Conservation (phyloP, 2,329 filamentous ascomycete genomes). For the Cladosporium sp. region DNA sequence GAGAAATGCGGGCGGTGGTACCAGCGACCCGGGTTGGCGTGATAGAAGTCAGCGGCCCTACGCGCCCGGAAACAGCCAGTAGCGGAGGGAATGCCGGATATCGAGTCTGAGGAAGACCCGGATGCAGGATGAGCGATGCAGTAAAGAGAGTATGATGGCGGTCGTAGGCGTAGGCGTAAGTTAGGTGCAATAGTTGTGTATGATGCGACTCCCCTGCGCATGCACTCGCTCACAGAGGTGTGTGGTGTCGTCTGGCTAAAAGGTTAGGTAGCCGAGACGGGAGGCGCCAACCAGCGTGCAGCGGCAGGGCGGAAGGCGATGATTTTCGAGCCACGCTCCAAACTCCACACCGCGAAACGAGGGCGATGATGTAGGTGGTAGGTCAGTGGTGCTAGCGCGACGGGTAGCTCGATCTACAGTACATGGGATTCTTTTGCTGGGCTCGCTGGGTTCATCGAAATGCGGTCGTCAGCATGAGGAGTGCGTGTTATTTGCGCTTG, state of each 20-base stretch:
- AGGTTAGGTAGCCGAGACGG: background rate
- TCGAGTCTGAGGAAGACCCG: too few relatives aligned
- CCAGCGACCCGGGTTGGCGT: constrained; percentile 5
- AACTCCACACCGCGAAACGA: background rate
- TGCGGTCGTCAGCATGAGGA: too few relatives aligned
- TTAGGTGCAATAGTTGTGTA: too few relatives aligned
- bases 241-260: background rate
- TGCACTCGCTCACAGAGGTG: background rate
- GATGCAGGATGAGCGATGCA: background rate
- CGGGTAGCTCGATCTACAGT: too few relatives aligned
- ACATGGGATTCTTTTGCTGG: too few relatives aligned
- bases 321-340: background rate
- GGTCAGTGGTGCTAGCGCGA: background rate
- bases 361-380: background rate
- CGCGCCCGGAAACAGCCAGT: background rate
- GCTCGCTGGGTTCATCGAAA: too few relatives aligned
- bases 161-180: too few relatives aligned
- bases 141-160: background rate
- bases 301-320: background rate
- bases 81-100: background rate
- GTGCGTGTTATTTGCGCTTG: too few relatives aligned
- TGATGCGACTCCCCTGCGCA: background rate
- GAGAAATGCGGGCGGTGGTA: background rate
- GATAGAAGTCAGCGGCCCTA: background rate
- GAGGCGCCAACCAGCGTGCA: background rate